phyloP scores from a whole-genome alignment of 2,329 filamentous ascomycete species.

The Sporothrix inflata region DNA sequence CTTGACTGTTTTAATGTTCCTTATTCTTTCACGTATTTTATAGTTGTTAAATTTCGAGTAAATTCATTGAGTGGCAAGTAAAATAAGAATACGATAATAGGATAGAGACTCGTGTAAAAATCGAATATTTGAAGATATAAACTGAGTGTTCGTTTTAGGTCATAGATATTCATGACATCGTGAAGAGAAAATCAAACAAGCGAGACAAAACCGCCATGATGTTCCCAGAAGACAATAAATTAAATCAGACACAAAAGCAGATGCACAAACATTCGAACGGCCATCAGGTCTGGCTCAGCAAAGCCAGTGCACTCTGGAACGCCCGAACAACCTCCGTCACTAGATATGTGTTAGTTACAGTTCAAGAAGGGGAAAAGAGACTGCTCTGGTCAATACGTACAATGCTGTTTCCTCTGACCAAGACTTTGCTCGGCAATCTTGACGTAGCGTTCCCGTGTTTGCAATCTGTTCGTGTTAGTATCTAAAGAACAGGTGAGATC shows the following conservation, averaged over 20 bases:
- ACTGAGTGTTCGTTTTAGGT: not conserved
- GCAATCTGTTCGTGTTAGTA: conserved; percentile 57
- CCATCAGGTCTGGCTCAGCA: conserved; percentile 47
- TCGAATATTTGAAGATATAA: no score
- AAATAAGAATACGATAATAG: no score
- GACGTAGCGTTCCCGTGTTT: conserved; percentile 77
- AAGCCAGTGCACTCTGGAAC: conserved; percentile 63
- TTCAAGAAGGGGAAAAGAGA: no score
- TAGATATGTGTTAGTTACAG: conserved; percentile 38
- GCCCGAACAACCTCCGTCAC: conserved; percentile 63
- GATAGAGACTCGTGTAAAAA: not conserved
- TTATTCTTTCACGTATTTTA: no score
- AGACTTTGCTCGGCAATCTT: conserved; percentile 72
- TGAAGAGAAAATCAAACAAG: not conserved
- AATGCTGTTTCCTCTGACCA: conserved; percentile 76
- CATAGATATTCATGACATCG: conserved; percentile 4
- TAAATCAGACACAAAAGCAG: not conserved
- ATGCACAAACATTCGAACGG: not conserved
- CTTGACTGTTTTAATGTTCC: not conserved
- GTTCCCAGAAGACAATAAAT: not conserved
- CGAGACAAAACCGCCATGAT: not conserved
- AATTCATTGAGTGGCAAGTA: no score
- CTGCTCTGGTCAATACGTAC: no score
- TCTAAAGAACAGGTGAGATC: not conserved
- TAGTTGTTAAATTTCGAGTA: no score